These are phyloP conservation scores for Triadica sebifera DNA, from an alignment of 345 rosid genomes.

Conservation along the genomic window DNA sequence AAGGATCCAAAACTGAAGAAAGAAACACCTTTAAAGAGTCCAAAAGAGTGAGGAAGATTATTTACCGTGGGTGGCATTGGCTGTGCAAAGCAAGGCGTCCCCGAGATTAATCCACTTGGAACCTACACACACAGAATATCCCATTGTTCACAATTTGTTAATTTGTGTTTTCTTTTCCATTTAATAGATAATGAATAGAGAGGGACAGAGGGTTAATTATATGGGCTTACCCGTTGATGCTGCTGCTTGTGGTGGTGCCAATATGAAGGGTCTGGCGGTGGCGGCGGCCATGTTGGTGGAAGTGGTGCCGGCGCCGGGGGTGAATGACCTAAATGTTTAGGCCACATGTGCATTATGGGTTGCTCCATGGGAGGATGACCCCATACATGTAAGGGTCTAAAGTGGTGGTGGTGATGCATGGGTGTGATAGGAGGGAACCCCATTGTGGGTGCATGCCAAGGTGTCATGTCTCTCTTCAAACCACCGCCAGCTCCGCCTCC, in stretches of 20 bases:
- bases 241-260: slow-evolving; percentile 61
- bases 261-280: slow-evolving; percentile 38
- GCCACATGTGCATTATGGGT: slow-evolving; percentile 54
- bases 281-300: slow-evolving; percentile 41
- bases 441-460: slow-evolving; percentile 61
- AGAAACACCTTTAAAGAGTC: slow-evolving; percentile 22
- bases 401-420: slow-evolving; percentile 42
- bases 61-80: slow-evolving; percentile 53
- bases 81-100: slow-evolving; percentile 58
- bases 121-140: slow-evolving; percentile 29
- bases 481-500: slow-evolving; percentile 19
- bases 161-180: too few species aligned
- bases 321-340: slow-evolving; percentile 50
- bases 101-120: slow-evolving; percentile 47
- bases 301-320: slow-evolving; percentile 31
- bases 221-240: slow-evolving; percentile 38
- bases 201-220: neutral
- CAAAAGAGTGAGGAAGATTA: slow-evolving; percentile 19
- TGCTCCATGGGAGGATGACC: slow-evolving; percentile 73
- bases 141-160: neutral
- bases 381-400: slow-evolving; percentile 80
- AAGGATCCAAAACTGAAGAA: slow-evolving; percentile 17
- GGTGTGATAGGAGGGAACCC: slow-evolving; percentile 69
- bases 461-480: slow-evolving; percentile 45
- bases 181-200: too few species aligned